Percentiles rank a stretch among this genome's conserved stretches.
These are phyloP conservation scores for Adiantum capillusveneris DNA, from an alignment of 75 land plant genomes.

Conservation along the genomic window DNA sequence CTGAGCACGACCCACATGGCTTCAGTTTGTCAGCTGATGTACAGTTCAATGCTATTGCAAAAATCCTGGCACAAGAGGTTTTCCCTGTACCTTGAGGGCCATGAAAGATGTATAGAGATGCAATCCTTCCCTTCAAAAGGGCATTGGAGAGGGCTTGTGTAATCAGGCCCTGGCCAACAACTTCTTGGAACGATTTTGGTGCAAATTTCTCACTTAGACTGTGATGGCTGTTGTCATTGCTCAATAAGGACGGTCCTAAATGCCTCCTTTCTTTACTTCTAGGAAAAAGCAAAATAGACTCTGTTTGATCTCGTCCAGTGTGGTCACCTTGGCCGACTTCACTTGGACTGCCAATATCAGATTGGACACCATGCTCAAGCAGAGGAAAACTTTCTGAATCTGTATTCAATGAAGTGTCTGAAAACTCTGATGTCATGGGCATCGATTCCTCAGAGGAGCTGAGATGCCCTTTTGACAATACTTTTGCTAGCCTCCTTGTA, in stretches of 20 bases:
- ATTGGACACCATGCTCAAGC: constrained; percentile 51
- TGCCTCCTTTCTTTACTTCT: constrained; percentile 14
- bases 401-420: constrained; percentile 37
- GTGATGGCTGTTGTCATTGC: constrained; percentile 10
- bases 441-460: constrained; percentile 16
- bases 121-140: constrained; percentile 51
- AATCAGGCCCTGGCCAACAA: constrained; percentile 83
- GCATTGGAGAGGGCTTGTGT: constrained; percentile 88
- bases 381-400: constrained; percentile 62
- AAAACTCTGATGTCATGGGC: constrained; percentile 27
- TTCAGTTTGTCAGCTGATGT: constrained; percentile 44
- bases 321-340: constrained; percentile 25
- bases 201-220: constrained; percentile 77
- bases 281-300: constrained; percentile 37
- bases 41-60: constrained; percentile 84
- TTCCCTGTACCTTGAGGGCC: constrained; percentile 98
- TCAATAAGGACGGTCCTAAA: constrained; percentile 5
- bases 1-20: constrained; percentile 81
- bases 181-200: constrained; percentile 74
- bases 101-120: constrained; percentile 77
- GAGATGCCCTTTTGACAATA: constrained; percentile 6
- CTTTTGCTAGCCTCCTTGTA: constrained; percentile 24
- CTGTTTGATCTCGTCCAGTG: constrained; percentile 26
- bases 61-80: constrained; percentile 80
- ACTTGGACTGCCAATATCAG: constrained; percentile 25